A percentile compares a stretch with the other conserved stretches of the same genome.
These are phyloP conservation scores for Boechera stricta DNA, from an alignment of 345 rosid species.

Conservation along the genomic window DNA sequence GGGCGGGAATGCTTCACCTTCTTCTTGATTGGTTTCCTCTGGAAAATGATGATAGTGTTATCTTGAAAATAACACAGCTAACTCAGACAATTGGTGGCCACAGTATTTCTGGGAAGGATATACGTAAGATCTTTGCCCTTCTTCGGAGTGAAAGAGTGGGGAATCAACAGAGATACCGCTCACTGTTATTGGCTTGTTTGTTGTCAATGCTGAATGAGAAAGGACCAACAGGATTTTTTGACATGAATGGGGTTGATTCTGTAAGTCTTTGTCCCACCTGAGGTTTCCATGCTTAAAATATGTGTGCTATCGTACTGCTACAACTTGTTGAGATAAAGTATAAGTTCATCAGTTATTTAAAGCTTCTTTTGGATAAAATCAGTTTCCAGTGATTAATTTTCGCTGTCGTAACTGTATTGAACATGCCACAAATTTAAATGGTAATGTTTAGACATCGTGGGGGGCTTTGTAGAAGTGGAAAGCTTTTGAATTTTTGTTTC, in stretches of 20 bases:
- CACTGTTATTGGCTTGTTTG: constrained; percentile 74
- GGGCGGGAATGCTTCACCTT: constrained; percentile 91
- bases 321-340: constrained; percentile 1
- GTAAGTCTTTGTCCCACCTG: constrained; percentile 58
- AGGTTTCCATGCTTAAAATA: constrained; percentile 9
- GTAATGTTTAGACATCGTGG: constrained; percentile 27
- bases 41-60: constrained; percentile 72
- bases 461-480: constrained; percentile 1
- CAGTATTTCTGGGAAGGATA: constrained; percentile 98
- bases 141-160: constrained; percentile 96
- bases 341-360: background rate
- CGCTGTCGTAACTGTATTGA: constrained; percentile 22
- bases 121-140: constrained; percentile 91
- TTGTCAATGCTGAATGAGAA: constrained; percentile 95
- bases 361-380: constrained; percentile 12
- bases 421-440: constrained; percentile 13
- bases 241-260: constrained; percentile 83
- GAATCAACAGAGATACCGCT: constrained; percentile 76
- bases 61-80: constrained; percentile 84
- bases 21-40: constrained; percentile 95
- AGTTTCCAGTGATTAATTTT: constrained; percentile 19
- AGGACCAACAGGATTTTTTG: constrained; percentile 96
- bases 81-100: constrained; percentile 95
- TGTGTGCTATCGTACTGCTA: constrained; percentile 11
- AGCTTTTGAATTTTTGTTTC: constrained; percentile 21